Conservation (phyloP, 1,139 yeast genomes). For the Yarrowia galli region DNA sequence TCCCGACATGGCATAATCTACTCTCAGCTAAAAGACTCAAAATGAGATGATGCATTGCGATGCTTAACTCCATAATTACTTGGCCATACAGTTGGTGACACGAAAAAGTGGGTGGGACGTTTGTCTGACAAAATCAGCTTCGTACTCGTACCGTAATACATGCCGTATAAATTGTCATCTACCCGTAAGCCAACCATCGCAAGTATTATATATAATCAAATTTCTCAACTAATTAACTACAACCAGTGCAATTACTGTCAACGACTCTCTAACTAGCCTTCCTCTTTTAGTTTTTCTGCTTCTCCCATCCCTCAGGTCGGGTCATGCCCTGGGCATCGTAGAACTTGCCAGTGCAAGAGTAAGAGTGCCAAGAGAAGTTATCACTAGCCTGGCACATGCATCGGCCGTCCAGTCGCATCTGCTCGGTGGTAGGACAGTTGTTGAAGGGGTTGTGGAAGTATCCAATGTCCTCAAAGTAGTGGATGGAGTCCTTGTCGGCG, state of each 20-base stretch:
- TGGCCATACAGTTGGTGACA: no score
- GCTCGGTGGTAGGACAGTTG: constrained; percentile 49
- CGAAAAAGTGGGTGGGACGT: no score
- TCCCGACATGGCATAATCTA: no score
- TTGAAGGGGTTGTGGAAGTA: constrained; percentile 72
- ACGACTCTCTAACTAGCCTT: not conserved
- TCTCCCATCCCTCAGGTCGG: constrained; percentile 78
- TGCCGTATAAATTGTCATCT: no score
- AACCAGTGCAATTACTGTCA: constrained; percentile 27
- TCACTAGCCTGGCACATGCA: constrained; percentile 63
- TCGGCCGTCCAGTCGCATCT: constrained; percentile 55
- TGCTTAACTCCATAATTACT: no score
- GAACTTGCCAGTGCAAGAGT: constrained; percentile 81
- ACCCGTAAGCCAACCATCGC: no score
- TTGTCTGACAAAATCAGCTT: no score
- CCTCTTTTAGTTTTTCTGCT: constrained; percentile 42
- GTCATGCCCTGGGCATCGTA: constrained; percentile 66
- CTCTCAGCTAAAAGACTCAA: no score
- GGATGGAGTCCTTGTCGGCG: constrained; percentile 68
- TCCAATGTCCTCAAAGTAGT: constrained; percentile 84
- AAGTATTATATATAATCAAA: not conserved
- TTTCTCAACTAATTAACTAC: constrained; percentile 6
- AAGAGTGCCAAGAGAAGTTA: constrained; percentile 87
- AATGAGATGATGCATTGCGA: no score
- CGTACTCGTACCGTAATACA: no score